phyloP scores from a whole-genome alignment of 2,329 filamentous ascomycete species.

The Pseudogymnoascus sp. region DNA sequence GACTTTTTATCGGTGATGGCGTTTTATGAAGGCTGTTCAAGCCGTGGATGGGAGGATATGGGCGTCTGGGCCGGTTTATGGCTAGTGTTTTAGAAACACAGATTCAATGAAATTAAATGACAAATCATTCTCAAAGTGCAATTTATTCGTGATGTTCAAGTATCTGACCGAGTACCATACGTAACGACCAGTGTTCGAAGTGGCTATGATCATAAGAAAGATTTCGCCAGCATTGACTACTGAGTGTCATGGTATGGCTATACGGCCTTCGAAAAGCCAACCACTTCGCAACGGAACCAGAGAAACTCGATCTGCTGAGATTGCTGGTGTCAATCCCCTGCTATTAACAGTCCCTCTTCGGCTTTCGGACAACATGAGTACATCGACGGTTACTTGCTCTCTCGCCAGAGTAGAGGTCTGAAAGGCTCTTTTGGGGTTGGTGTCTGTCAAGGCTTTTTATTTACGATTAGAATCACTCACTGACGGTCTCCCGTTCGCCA shows the following conservation, averaged over 20 bases:
- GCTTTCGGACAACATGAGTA: background rate
- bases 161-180: background rate
- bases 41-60: constrained; percentile 8
- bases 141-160: background rate
- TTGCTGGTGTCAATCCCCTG: background rate
- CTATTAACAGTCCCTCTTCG: too few relatives aligned
- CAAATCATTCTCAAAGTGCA: constrained; percentile 1
- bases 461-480: background rate
- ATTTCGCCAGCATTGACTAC: fast-evolving
- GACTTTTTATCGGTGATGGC: background rate
- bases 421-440: background rate
- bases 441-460: background rate
- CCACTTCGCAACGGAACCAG: background rate
- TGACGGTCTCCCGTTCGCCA: background rate
- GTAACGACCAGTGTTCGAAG: background rate
- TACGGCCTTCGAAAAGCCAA: too few relatives aligned
- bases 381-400: background rate
- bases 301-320: background rate
- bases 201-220: background rate
- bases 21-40: constrained; percentile 10
- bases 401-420: background rate
- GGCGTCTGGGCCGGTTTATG: constrained; percentile 9
- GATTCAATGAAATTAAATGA: constrained; percentile 10
- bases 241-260: background rate
- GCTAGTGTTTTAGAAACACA: constrained; percentile 8